Evolutionary conservation across 1,284 basidiomycete genomes (phyloP).

Genomic region (Cryptococcus jaspeensis): DNA sequence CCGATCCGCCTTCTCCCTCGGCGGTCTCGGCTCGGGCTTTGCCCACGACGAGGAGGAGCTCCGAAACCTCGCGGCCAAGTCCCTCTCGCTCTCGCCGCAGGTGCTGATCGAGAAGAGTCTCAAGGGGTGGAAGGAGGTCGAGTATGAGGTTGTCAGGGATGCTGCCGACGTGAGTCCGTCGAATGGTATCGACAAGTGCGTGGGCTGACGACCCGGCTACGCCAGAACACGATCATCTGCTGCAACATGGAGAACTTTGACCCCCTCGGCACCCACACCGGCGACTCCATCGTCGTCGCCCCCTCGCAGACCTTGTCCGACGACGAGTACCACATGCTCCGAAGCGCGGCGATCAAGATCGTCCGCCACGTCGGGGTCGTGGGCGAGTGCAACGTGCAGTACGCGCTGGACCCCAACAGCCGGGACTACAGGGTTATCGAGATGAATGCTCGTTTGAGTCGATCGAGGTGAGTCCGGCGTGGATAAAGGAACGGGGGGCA

Average conservation of each 20-base stretch:
- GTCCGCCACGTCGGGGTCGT: constrained; percentile 97
- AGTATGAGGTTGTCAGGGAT: constrained; percentile 99
- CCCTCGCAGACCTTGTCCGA: constrained; percentile 97
- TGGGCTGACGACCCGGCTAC: constrained; percentile 7
- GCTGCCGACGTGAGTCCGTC: constrained; percentile 74
- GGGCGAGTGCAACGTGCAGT: constrained; percentile 92
- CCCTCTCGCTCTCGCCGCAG: constrained; percentile 87
- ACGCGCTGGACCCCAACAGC: constrained; percentile 89
- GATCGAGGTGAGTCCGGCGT: constrained; percentile 56
- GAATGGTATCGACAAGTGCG: background rate
- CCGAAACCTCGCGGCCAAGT: constrained; percentile 88
- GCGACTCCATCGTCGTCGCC: constrained; percentile 99
- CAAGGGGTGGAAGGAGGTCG: constrained; percentile 99
- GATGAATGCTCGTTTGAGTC: constrained; percentile 80
- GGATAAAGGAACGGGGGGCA: constrained; percentile 66
- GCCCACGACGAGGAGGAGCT: constrained; percentile 94
- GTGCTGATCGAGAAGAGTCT: constrained; percentile 96
- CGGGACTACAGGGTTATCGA: constrained; percentile 98
- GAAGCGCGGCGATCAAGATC: constrained; percentile 94
- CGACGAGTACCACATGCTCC: constrained; percentile 98
- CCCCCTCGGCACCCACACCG: constrained; percentile 98
- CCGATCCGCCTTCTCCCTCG: constrained; percentile 96
- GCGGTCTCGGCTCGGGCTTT: constrained; percentile 97
- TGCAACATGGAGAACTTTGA: constrained; percentile 99
- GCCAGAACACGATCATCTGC: constrained; percentile 81